A percentile compares a stretch with the other conserved stretches of the same genome.
Evolutionary conservation across 1,284 basidiomycete species (phyloP).

Genomic region (Ustilago hordei): DNA sequence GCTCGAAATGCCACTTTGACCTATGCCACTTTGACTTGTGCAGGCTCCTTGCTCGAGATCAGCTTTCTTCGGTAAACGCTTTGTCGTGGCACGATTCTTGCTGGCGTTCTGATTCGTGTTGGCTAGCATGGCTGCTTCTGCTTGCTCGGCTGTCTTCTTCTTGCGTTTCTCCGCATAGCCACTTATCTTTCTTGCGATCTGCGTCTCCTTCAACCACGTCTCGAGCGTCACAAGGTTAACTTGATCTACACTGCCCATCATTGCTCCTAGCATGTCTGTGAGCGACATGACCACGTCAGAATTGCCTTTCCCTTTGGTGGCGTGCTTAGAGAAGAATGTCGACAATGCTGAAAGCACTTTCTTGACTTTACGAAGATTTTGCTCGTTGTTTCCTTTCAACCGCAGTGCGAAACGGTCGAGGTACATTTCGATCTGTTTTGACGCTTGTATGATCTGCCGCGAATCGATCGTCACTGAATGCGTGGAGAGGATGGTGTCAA

Average conservation of each 20-base stretch:
- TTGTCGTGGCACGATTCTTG: constrained; percentile 2
- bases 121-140: constrained; percentile 41
- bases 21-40: constrained; percentile 70
- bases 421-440: constrained; percentile 84
- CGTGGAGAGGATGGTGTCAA: constrained; percentile 83
- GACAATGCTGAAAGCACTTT: constrained; percentile 48
- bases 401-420: constrained; percentile 81
- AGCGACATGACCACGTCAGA: constrained; percentile 73
- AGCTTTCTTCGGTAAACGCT: background rate
- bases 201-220: constrained; percentile 84
- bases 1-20: constrained; percentile 75
- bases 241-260: constrained; percentile 79
- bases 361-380: constrained; percentile 81
- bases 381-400: constrained; percentile 79
- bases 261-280: constrained; percentile 75
- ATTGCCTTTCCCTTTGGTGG: constrained; percentile 12
- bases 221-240: constrained; percentile 81
- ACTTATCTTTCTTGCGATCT: constrained; percentile 78
- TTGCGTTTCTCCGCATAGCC: constrained; percentile 81
- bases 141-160: constrained; percentile 73
- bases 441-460: constrained; percentile 75
- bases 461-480: constrained; percentile 81
- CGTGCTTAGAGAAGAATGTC: constrained; percentile 30
- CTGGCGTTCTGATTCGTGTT: background rate
- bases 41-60: background rate